Conservation (phyloP, 345 rosid genomes). For the Clarkia xantiana region DNA sequence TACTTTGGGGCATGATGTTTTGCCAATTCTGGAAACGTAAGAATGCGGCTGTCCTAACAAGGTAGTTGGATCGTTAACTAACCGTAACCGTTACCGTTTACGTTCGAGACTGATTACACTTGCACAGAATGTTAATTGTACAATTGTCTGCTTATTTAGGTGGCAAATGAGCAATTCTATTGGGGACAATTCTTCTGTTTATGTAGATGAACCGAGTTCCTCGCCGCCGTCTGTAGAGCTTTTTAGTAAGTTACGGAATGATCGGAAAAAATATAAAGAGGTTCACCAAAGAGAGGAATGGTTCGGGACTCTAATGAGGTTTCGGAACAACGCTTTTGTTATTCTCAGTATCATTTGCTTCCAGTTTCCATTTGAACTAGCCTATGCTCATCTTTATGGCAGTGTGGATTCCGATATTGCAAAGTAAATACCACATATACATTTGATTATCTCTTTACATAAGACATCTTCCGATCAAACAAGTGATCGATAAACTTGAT, state of each 20-base stretch:
- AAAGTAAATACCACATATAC: slow-evolving; percentile 29
- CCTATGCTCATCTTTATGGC: slow-evolving; percentile 85
- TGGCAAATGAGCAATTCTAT: slow-evolving; percentile 25
- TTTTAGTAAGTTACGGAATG: slow-evolving; percentile 25
- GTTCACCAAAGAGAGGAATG: slow-evolving; percentile 79
- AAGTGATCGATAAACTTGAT: not conserved
- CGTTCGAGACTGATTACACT: no score
- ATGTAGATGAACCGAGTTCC: slow-evolving; percentile 46
- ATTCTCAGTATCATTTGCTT: slow-evolving; percentile 74
- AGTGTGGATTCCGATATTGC: slow-evolving; percentile 36
- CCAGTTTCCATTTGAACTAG: slow-evolving; percentile 91
- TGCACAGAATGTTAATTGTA: no score
- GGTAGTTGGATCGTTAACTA: slow-evolving; percentile 18
- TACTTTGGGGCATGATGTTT: slow-evolving; percentile 77
- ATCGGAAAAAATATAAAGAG: slow-evolving; percentile 47
- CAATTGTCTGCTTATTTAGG: no score
- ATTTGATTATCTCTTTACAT: no score
- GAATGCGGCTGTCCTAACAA: slow-evolving; percentile 61
- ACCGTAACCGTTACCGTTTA: no score
- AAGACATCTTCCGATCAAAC: no score
- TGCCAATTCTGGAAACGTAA: slow-evolving; percentile 97
- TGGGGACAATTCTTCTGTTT: slow-evolving; percentile 23
- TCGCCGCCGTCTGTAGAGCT: slow-evolving; percentile 36
- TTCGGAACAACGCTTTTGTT: slow-evolving; percentile 59
- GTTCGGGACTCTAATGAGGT: slow-evolving; percentile 58